Evolutionary conservation across 495 filamentous ascomycete genomes (phyloP), one percentile per base, ranked within the genome.

Genomic region (Podospora appendiculata): DNA sequence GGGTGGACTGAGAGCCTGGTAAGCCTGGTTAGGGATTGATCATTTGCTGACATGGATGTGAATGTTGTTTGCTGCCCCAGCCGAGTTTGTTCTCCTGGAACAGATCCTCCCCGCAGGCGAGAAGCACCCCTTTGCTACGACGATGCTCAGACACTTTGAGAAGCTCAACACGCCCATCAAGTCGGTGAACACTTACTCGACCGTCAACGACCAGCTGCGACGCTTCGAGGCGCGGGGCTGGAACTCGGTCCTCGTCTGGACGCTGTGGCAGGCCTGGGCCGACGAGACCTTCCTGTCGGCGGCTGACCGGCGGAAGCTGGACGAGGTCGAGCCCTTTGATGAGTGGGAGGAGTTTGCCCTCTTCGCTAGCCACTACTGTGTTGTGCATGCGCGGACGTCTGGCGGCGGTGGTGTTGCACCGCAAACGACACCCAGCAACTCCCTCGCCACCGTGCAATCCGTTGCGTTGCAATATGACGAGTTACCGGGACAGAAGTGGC

Each of bases 301-400:
- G 2, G 69, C 71, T 1, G 75, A 85, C 43, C 75, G 85, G 49
- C 65, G 57, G 13, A 58, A 61, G 19, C 67, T 95, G 18, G 85
- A 95, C 52, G 60, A 61, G 0, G 64, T 87, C 32, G 91, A 96
- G 63, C 82, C 84, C 16, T 96, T 96, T 64, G 91, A 96, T 67
- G 90, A 96, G 69, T 96, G 89, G 89, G 91, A 96, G 67, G 91
- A 96, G 56, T 89, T 95, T 63, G 87, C 87, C 11, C 70, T 96
- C 5, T 96, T 93, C 65, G 84, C 77, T 6, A 80, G 82, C 46
- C 91, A 95, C 69, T 95, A 95, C 69, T 92, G 91, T 56, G 69
- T 96, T 32, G 73, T 95, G 8, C 70, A 85, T 38, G 90, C 89
- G 6, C 68, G 50, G 35, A 60, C 56, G 9, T 4, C 19, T 6